phyloP scores from a whole-genome alignment of 768 basidiomycete species.

The Mycena capillaripes region DNA sequence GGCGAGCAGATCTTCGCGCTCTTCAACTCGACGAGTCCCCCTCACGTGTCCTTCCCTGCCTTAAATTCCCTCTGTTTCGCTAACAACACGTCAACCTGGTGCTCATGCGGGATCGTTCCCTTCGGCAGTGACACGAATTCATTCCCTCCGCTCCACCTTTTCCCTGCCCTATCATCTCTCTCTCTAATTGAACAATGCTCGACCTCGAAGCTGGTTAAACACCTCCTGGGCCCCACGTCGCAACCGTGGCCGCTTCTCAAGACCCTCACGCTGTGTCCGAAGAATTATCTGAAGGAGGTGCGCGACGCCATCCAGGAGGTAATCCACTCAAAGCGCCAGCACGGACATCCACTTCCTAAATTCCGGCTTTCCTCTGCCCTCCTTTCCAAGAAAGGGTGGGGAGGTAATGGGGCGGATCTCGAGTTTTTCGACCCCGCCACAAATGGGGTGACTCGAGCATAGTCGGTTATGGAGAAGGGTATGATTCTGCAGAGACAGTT shows the following conservation, averaged over 20 bases:
- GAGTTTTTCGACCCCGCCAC: too few relatives aligned
- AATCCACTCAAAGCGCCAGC: background rate
- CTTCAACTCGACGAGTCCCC: background rate
- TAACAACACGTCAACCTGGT: background rate
- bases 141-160: background rate
- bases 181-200: background rate
- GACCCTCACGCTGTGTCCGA: too few relatives aligned
- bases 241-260: background rate
- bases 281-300: background rate
- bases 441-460: too few relatives aligned
- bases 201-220: background rate
- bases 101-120: background rate
- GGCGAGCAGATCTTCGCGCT: constrained; percentile 4
- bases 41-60: background rate
- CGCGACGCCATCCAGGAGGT: background rate
- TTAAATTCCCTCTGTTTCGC: background rate
- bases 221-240: background rate
- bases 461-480: too few relatives aligned
- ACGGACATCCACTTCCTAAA: background rate
- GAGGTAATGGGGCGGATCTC: too few relatives aligned
- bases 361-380: background rate
- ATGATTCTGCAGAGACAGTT: too few relatives aligned
- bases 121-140: too few relatives aligned
- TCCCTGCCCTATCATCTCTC: background rate
- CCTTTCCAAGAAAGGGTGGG: too few relatives aligned